These are phyloP conservation scores for Avena insularis DNA, from an alignment of 176 grass and related monocot species.

Conservation along the genomic window DNA sequence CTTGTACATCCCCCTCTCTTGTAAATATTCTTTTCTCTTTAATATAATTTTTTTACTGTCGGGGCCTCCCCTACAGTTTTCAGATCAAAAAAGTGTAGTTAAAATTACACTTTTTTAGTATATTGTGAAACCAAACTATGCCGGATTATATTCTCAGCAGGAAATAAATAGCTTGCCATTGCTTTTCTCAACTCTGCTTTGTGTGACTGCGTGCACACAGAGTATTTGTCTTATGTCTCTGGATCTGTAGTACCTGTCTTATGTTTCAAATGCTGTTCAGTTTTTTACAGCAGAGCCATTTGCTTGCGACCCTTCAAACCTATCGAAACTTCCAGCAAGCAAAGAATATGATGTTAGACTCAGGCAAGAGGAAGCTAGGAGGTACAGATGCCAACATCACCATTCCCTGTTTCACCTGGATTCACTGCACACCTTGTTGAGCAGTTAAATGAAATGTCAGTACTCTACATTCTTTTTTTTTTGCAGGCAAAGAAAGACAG, in stretches of 20 bases:
- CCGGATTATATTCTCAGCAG: neutral
- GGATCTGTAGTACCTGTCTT: constrained; percentile 28
- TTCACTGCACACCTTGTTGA: constrained; percentile 27
- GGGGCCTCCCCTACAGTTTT: too few species aligned
- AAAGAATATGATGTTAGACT: constrained; percentile 92
- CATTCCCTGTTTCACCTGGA: constrained; percentile 17
- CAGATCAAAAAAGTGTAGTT: neutral
- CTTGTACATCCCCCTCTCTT: too few species aligned
- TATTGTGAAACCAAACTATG: constrained; percentile 3
- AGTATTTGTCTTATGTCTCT: constrained; percentile 15
- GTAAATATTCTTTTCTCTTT: too few species aligned
- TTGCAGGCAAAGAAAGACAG: constrained; percentile 63
- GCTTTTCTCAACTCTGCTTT: constrained; percentile 8
- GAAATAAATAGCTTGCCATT: neutral
- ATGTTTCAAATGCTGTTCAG: constrained; percentile 51
- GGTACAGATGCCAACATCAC: constrained; percentile 39
- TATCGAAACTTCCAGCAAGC: constrained; percentile 90
- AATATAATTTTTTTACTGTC: too few species aligned
- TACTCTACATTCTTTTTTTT: constrained; percentile 24
- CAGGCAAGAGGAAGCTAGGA: constrained; percentile 70
- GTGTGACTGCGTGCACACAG: neutral
- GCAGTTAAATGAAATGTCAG: constrained; percentile 30
- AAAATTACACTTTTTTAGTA: constrained; percentile 21
- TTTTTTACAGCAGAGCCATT: constrained; percentile 74
- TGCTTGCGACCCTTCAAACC: constrained; percentile 68